Conservation (phyloP, 73 alveolate species). For the Paramecium pentaurelia region DNA sequence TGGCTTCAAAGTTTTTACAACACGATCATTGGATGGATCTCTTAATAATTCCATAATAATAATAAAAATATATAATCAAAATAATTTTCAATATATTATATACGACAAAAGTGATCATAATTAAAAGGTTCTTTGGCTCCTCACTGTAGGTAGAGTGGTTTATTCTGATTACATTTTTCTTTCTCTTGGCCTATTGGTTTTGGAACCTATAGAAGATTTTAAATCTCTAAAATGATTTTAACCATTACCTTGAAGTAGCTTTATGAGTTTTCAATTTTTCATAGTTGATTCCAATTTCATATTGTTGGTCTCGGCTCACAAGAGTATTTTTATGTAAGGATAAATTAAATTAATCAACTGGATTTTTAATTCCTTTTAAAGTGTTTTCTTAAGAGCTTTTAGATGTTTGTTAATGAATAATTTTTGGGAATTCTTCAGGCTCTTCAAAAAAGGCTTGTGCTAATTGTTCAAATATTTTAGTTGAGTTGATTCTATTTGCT, state of each 20-base stretch:
- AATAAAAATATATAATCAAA: not conserved
- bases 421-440: not conserved
- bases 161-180: not conserved
- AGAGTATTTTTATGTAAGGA: not conserved
- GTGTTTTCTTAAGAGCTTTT: not conserved
- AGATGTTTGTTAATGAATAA: not conserved
- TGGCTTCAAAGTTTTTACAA: conserved; percentile 56
- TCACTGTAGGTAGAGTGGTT: not conserved
- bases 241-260: not conserved
- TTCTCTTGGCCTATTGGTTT: conserved; percentile 9
- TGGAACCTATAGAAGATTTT: not conserved
- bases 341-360: not conserved
- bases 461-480: not conserved
- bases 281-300: not conserved
- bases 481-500: not conserved
- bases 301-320: not conserved
- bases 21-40: conserved; percentile 49
- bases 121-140: not conserved
- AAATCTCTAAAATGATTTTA: not conserved
- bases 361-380: not conserved
- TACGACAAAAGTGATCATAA: not conserved
- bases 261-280: not conserved
- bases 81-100: not conserved
- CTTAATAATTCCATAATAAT: conserved; percentile 38
- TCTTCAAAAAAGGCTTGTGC: not conserved